Evolutionary conservation across 176 grass and related monocot species (phyloP), one percentile per base, ranked within the genome.

Genomic region (Oryza punctata): DNA sequence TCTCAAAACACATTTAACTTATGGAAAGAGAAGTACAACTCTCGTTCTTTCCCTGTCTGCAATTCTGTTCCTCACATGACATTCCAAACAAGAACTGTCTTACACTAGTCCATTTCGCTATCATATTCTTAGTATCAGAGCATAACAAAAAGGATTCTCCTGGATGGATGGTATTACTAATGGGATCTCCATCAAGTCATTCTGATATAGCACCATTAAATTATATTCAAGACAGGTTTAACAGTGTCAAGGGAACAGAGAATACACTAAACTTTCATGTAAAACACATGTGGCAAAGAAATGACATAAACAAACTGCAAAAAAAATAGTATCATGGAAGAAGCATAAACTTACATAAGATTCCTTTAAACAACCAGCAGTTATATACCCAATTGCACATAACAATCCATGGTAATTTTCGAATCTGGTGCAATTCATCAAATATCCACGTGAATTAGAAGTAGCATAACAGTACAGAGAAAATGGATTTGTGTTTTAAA

Each of bases 381-480:
- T 85, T 70, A 87, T 67, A 89, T 91, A 94, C 79, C 95, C 95
- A 6, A 93, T 89, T 19, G 92, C 84, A 86, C 90, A 97, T 81
- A 97, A 83, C 6, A 84, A 67, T 80, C 95, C 95, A 79, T 97
- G 95, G 77, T 84, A 91, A 79, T 78, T 94, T 87, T 97, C 95
- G 86, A 93, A 97, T 86, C 95, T 97, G 92, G 52, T 69, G 81
- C 25, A 85, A 72, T 74, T 69, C 27, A 92, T 82, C 68, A 61
- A 84, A 85, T 74, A 81, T 65, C 70, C 67, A 70, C 65, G 83
- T 81, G 67, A 84, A 74, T 85, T 49, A 85, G 63, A 75, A 70
- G 67, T 12, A 24, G 15, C 37, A 78, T 57, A 33, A 30, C 41
- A 81, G 87, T 33, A 70, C 1, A 71, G 52, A 65, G 27, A 37